phyloP scores from a whole-genome alignment of 805 yeast genomes.

The Ogataea pini region DNA sequence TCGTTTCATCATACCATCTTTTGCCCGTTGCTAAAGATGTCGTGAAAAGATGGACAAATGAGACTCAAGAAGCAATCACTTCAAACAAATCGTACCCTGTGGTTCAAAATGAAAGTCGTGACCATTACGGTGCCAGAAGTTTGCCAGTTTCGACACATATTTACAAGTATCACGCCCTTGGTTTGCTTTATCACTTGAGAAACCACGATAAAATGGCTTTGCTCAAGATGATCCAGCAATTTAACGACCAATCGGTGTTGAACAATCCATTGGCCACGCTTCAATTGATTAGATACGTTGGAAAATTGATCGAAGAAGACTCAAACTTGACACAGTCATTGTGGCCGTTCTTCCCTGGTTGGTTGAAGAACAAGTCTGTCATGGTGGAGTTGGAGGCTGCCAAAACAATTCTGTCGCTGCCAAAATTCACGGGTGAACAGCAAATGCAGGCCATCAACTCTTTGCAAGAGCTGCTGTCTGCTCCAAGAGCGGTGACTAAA shows the following conservation, averaged over 20 bases:
- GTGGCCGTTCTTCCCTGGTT: conserved; percentile 63
- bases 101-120: conserved; percentile 52
- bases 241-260: conserved; percentile 57
- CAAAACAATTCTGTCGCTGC: conserved; percentile 62
- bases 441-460: conserved; percentile 70
- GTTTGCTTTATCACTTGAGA: conserved; percentile 82
- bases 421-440: conserved; percentile 60
- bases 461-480: conserved; percentile 74
- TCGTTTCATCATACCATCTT: conserved; percentile 86
- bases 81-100: conserved; percentile 57
- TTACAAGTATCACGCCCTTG: conserved; percentile 95
- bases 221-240: conserved; percentile 83
- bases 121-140: conserved; percentile 54
- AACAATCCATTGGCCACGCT: conserved; percentile 82
- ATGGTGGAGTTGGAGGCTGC: conserved; percentile 92
- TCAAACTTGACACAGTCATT: conserved; percentile 58
- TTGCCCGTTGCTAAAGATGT: conserved; percentile 89
- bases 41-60: conserved; percentile 91
- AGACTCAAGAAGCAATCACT: conserved; percentile 85
- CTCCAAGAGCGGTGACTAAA: conserved; percentile 85
- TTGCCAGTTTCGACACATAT: conserved; percentile 72
- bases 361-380: conserved; percentile 80
- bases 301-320: conserved; percentile 72
- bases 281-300: conserved; percentile 80
- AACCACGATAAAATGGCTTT: conserved; percentile 93